Evolutionary conservation across 768 basidiomycete genomes (phyloP), one percentile per base, ranked within the genome.

Genomic region (Strobilomyces dryophilus): DNA sequence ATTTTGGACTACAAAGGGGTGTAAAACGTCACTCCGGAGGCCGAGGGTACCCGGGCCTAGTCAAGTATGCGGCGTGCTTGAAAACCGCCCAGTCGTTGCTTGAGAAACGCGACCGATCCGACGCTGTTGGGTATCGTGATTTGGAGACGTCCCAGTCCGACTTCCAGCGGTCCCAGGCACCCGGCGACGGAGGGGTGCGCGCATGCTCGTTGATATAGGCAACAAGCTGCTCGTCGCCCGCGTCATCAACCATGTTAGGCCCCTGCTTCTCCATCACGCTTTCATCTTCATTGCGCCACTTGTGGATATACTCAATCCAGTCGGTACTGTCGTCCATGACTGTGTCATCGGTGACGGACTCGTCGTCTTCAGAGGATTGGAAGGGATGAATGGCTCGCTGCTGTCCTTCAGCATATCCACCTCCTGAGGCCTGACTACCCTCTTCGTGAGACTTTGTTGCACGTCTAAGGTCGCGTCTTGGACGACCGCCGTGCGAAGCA

Each of bases 241-340:
- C 1, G 35, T 36, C 35, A 4, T 15, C 15, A 17, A 36, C 4
- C 4, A 8, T 5, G 40, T 24, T 21, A 12, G 39, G 11, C 17
- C 18, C 37, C 18, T n/a, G 20, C 4, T 1, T 29, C 2, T 31
- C 35, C 17, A 18, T 21, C 8, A 8, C 4, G 7, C 5, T 17
- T 1, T 44, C 29, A 18, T 29, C 18, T 34, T 46, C 20, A 5
- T 46, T 46, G n/a, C 24, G 27, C 45, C 45, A 52, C 8, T 46
- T 21, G 5, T 46, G 45, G 29, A 52, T 52, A 14, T 34, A 46
- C 17, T 46, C 51, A 29, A 40, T 52, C 51, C 51, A 52, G 1
- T 15, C 51, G 11, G 35, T 32, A 26, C 45, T 29, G n/a, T 52
- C 44, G 31, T 52, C 51, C 3, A 45, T 5, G 10, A 45, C 8